phyloP scores from a whole-genome alignment of 352 stramenopile genomes.

The Pythium sukuiense region DNA sequence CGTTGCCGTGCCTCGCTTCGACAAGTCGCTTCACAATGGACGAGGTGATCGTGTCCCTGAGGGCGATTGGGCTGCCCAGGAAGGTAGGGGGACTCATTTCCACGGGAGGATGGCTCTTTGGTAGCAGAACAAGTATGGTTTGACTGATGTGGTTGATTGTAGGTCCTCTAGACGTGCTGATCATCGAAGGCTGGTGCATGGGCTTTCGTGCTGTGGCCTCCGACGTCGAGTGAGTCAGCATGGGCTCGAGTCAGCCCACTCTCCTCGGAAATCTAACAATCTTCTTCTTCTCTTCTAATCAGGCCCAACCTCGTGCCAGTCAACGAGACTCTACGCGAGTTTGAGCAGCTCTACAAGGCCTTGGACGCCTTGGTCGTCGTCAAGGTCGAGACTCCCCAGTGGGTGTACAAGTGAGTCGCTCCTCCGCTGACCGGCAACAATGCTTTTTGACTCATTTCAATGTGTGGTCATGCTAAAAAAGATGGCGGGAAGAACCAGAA shows the following conservation, averaged over 20 bases:
- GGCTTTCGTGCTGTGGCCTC: slow-evolving; percentile 62
- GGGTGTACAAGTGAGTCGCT: slow-evolving; percentile 73
- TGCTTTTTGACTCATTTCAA: not conserved
- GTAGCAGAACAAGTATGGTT: not conserved
- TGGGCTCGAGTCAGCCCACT: no score
- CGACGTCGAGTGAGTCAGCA: not conserved
- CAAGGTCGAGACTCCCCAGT: slow-evolving; percentile 68
- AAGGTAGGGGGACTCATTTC: slow-evolving; percentile 37
- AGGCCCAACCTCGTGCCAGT: slow-evolving; percentile 63
- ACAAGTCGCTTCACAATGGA: slow-evolving; percentile 77
- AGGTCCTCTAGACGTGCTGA: slow-evolving; percentile 77
- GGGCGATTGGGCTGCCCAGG: slow-evolving; percentile 51
- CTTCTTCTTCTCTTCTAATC: no score
- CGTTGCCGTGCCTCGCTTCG: slow-evolving; percentile 68
- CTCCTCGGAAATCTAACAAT: no score
- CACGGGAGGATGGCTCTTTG: not conserved
- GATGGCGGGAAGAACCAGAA: slow-evolving; percentile 84
- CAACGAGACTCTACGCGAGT: slow-evolving; percentile 61
- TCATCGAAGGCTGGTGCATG: slow-evolving; percentile 88
- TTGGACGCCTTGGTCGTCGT: slow-evolving; percentile 74
- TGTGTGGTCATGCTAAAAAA: slow-evolving; percentile 17
- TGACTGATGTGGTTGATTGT: not conserved
- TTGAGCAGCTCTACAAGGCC: slow-evolving; percentile 64
- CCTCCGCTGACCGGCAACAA: not conserved
- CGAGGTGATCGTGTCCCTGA: slow-evolving; percentile 67